Base-by-base conservation (phyloP, 257 asterid genomes). In the Linaria vulgaris region DNA sequence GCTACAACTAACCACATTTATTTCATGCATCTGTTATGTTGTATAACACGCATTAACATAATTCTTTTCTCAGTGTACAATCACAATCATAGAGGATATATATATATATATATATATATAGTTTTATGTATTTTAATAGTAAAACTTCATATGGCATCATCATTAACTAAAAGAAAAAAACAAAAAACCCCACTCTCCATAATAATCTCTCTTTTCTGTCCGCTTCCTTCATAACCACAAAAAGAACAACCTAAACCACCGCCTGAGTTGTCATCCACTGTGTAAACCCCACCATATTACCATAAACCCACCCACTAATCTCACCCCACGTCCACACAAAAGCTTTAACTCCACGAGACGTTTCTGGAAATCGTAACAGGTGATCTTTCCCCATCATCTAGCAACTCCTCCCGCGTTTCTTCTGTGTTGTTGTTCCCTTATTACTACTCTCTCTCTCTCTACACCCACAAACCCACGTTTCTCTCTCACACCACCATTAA, bases 381-480 rank as follows among this genome's bases (percentile, higher is more conserved):
- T 4, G 69, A 74, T 34, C 72, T 8, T 45, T 43, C 74, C 84
- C 56, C 58, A 77, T 25, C 39, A 49, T 8, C 23, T 9, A 24
- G 55, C 39, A 39, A 62, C 82, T 3, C 52, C 79, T 44, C 72
- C 72, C 72, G 67, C 34, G 34, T 27, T 27, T 27, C 34, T 27
- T 3, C 6, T 27, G 6, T 27, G 34, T 27, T n/a, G n/a, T n/a
- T n/a, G n/a, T n/a, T n/a, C 31, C 47, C 61, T 51, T 62, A 9
- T n/a, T 38, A 11, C 19, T 6, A 1, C 6, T 9, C 59, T 61
- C 72, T 61, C 59, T 65, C 66, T 6, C 59, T 12, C 58, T 31
- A 70, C 59, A 11, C 63, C 34, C 76, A 61, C 31, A 68, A 27
- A 66, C 39, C 56, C 77, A 72, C 76, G 74, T 63, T n/a, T 27